These are phyloP conservation scores for Moesziomyces aphidis DNA, from an alignment of 1,284 basidiomycete species.

Conservation along the genomic window DNA sequence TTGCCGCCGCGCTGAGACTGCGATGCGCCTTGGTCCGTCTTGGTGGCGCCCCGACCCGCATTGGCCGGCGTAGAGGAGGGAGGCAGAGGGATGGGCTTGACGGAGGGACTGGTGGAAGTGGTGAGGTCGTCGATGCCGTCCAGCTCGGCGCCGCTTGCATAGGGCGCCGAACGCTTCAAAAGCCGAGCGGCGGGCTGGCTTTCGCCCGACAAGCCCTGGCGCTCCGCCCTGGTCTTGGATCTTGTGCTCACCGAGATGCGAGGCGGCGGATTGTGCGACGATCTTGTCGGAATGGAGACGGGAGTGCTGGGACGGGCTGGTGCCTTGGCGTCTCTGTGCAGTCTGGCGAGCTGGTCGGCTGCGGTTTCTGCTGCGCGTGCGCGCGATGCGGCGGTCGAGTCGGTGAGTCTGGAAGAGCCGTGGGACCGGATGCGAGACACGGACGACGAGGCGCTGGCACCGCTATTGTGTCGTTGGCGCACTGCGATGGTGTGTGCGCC, in stretches of 20 bases:
- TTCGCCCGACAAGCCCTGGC: conserved; percentile 17
- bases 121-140: conserved; percentile 90
- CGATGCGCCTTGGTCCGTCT: background rate
- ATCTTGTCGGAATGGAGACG: conserved; percentile 15
- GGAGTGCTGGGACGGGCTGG: conserved; percentile 46
- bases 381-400: conserved; percentile 51
- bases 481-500: conserved; percentile 5
- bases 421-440: conserved; percentile 15
- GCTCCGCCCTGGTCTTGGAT: conserved; percentile 12
- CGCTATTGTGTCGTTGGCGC: conserved; percentile 36
- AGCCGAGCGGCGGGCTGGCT: conserved; percentile 71
- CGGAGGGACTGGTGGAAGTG: conserved; percentile 71
- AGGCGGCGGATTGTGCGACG: conserved; percentile 15
- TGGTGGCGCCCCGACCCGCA: conserved; percentile 69
- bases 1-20: conserved; percentile 3
- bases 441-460: conserved; percentile 13
- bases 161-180: conserved; percentile 80
- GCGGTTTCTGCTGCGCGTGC: conserved; percentile 54
- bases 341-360: conserved; percentile 30
- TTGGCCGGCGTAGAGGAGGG: conserved; percentile 56
- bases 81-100: conserved; percentile 40
- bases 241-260: conserved; percentile 36
- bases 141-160: conserved; percentile 92
- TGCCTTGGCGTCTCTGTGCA: conserved; percentile 22
- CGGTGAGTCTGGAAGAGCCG: conserved; percentile 32